phyloP scores from a whole-genome alignment of 225 moss, liverwort and hornwort genomes.

The Bryoerythrophyllum caledonicum region DNA sequence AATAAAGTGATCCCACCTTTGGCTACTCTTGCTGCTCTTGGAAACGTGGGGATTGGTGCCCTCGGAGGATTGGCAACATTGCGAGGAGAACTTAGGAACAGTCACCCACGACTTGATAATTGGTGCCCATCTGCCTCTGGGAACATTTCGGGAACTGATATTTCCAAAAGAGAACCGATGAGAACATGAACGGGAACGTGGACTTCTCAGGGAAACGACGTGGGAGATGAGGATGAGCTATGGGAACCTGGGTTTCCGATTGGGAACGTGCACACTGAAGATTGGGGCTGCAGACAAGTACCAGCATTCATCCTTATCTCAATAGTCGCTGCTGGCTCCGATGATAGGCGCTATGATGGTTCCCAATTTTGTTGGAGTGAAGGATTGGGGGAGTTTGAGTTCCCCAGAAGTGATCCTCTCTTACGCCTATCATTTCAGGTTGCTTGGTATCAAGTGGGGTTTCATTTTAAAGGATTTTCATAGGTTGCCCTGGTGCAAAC shows the following conservation, averaged over 20 bases:
- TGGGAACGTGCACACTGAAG: background rate
- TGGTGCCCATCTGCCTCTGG: background rate
- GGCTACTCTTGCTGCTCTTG: no score
- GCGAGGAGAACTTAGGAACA: no score
- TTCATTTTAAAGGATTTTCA: background rate
- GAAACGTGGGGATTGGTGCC: no score
- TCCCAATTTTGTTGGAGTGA: background rate
- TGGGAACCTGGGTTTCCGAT: background rate
- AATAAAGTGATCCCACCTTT: no score
- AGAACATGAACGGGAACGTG: background rate
- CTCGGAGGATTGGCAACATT: no score
- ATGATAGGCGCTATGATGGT: conserved; percentile 11
- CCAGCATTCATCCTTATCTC: conserved; percentile 28
- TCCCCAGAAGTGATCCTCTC: background rate
- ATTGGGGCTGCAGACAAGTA: background rate
- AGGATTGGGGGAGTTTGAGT: background rate
- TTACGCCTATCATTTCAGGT: background rate
- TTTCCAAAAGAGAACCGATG: no score
- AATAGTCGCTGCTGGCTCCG: background rate
- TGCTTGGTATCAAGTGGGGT: background rate
- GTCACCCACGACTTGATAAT: no score
- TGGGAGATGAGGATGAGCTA: background rate
- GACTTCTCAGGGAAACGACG: background rate
- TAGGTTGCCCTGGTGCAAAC: no score
- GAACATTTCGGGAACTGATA: no score